Base-by-base conservation (phyloP, 768 basidiomycete species). In the Tulasnella sp. region DNA sequence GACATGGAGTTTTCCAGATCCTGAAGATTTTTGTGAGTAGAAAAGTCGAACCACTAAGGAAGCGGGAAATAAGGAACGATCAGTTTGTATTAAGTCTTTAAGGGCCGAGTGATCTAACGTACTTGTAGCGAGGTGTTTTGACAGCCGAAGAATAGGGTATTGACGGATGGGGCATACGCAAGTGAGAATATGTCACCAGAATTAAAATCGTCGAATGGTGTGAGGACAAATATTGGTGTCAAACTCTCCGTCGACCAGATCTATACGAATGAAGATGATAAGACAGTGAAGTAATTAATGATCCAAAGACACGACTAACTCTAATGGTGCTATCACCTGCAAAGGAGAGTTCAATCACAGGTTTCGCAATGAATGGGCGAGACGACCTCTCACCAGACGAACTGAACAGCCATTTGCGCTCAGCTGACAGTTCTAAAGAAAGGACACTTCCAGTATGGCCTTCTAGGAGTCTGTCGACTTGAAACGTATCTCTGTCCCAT, bases 171-270 rank as follows among this genome's bases (percentile, higher is more conserved):
- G 7, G 81, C 85, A 87, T 88, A 96, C 0, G 80, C 79, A 0
- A 95, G 75, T 38, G 86, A 90, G 72, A 89, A 94, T 29, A 95
- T 77, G 68, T 95, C 92, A 21, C 92, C 92, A 3, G 91, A 82
- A 27, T 82, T 84, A 1, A 81, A 82, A 65, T 91, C 90, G 44
- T 83, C 73, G 66, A 88, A 86, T 0, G 93, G 88, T 52, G 81
- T 75, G 32, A 96, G 76, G 53, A 88, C 74, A 65, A 86, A 88
- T 43, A 94, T 70, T 7, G 80, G 78, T 8, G 75, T 70, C 10
- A 94, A 76, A 0, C 79, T 79, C 10, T 72, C 73, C 2, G 90
- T 88, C 27, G 80, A 86, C 92, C 92, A 96, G 43, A 92, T 79
- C 88, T 93, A 65, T 26, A 2, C 24, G 38, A 32, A 27, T 19